These are phyloP conservation scores for Graphilbum fragrans DNA, from an alignment of 2,329 filamentous ascomycete genomes.

Conservation along the genomic window DNA sequence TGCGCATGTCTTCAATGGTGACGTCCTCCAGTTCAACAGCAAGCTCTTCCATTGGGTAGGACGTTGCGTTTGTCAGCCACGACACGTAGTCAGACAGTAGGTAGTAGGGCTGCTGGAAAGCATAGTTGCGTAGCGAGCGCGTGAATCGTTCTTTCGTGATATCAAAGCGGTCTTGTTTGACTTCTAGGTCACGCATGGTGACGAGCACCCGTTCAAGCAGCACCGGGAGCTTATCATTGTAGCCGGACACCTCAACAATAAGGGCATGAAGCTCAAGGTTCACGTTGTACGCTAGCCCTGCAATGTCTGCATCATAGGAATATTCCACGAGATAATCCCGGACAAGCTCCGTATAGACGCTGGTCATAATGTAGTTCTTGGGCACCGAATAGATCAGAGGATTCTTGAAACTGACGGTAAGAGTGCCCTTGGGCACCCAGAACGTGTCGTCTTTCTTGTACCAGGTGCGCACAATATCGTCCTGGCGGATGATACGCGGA, in stretches of 20 bases:
- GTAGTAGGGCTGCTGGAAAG: slow-evolving; percentile 77
- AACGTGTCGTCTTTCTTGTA: slow-evolving; percentile 98
- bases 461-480: slow-evolving; percentile 72
- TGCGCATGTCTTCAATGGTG: slow-evolving; percentile 59
- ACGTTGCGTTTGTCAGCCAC: slow-evolving; percentile 66
- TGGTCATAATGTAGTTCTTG: slow-evolving; percentile 64
- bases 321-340: slow-evolving; percentile 85
- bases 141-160: slow-evolving; percentile 79
- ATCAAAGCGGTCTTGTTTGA: slow-evolving; percentile 78
- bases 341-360: slow-evolving; percentile 74
- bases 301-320: slow-evolving; percentile 89
- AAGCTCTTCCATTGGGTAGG: slow-evolving; percentile 70
- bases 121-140: slow-evolving; percentile 73
- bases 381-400: slow-evolving; percentile 70
- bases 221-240: slow-evolving; percentile 92
- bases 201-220: slow-evolving; percentile 79
- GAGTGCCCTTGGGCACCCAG: slow-evolving; percentile 90
- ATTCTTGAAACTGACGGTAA: slow-evolving; percentile 70
- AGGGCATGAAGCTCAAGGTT: slow-evolving; percentile 60
- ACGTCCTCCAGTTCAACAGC: slow-evolving; percentile 64
- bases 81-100: slow-evolving; percentile 75
- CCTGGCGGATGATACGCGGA: slow-evolving; percentile 77
- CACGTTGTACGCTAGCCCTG: slow-evolving; percentile 77
- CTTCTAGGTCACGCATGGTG: slow-evolving; percentile 72
- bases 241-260: slow-evolving; percentile 70